Base-by-base conservation (phyloP, 2,329 filamentous ascomycete species). In the Ustulina deusta region DNA sequence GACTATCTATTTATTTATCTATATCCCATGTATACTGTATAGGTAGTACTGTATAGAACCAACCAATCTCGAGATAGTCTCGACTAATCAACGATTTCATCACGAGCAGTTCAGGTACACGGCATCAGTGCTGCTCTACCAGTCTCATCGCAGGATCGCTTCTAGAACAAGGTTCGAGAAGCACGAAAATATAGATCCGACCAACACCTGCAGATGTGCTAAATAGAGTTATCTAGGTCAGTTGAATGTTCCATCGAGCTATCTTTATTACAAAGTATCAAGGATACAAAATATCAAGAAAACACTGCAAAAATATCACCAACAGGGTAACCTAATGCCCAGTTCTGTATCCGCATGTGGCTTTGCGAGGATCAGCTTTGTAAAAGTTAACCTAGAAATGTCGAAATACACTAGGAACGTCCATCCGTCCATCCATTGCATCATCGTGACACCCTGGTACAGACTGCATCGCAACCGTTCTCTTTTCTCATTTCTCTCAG, bases 401-500 rank as follows among this genome's bases (percentile, higher is more conserved):
- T n/a, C n/a, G n/a, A n/a, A n/a, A n/a, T n/a, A 17, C 38, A 51
- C 40, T 20, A 55, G 40, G 40, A 27, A 27, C 54, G 40, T 40
- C 34, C 48, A 51, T n/a, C 9, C 17, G 10, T 2, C 2, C 3
- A 42, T 15, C 22, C 22, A 60, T 55, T 56, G 3, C 29, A 44
- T 46, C 36, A 34, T 10, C 27, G 27, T 52, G 27, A 15, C 49
- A 63, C 56, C 20, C 17, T 40, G 49, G 17, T 52, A 32, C 22
- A 20, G 27, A 36, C 17, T 32, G 27, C 59, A 34, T 36, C 61
- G 57, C 42, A 44, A 48, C 36, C 44, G 51, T 36, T 32, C n/a
- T 56, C 40, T 46, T 36, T 54, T 60, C 61, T 60, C 61, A n/a
- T n/a, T n/a, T n/a, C n/a, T n/a, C 58, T 36, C 57, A 25, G 38